These are phyloP conservation scores for Stylosanthes scabra DNA, from an alignment of 331 rosid genomes.

Conservation along the genomic window DNA sequence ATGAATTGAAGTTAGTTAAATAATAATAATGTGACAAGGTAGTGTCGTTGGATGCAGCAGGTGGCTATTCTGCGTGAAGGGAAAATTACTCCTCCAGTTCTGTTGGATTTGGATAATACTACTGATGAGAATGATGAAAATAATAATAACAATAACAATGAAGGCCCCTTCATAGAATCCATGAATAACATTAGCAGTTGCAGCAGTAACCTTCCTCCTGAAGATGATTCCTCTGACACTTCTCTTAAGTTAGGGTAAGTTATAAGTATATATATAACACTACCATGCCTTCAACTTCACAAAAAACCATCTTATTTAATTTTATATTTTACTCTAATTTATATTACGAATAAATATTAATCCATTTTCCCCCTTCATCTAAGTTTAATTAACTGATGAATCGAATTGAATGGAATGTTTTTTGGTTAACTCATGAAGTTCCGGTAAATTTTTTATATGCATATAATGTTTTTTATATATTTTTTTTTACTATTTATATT, in stretches of 20 bases:
- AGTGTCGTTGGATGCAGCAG: slow-evolving; percentile 22
- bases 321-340: no score
- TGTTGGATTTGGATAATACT: slow-evolving; percentile 29
- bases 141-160: not conserved
- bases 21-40: not conserved
- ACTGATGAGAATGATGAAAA: not conserved
- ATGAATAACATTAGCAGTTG: slow-evolving; percentile 48
- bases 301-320: not conserved
- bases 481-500: not conserved
- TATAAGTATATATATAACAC: not conserved
- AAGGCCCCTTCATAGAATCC: slow-evolving; percentile 51
- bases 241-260: slow-evolving; percentile 74
- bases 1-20: not conserved
- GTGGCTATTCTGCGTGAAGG: slow-evolving; percentile 39
- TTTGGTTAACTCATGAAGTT: no score
- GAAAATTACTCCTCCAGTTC: not conserved
- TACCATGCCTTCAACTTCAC: not conserved
- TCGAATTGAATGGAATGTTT: no score
- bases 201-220: slow-evolving; percentile 47
- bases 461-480: no score
- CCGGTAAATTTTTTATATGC: no score
- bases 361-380: no score
- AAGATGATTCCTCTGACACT: slow-evolving; percentile 50
- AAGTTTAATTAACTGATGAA: no score
- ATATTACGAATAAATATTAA: no score